These are phyloP conservation scores for Achlya hypogyna DNA, from an alignment of 352 stramenopile species.

Conservation along the genomic window DNA sequence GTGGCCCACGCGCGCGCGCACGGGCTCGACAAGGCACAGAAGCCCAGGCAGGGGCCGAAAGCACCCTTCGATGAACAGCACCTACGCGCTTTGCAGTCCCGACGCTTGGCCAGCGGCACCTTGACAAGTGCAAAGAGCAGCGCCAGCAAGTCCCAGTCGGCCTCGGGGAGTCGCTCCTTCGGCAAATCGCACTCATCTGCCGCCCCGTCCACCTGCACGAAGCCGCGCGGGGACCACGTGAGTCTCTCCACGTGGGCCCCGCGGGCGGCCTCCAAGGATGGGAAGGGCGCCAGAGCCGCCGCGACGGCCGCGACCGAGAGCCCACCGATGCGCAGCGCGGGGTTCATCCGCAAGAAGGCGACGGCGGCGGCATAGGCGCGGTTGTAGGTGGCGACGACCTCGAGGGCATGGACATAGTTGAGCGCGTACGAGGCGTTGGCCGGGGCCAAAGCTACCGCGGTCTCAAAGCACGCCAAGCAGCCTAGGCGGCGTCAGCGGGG, in stretches of 20 bases:
- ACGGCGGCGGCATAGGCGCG: slow-evolving; percentile 34
- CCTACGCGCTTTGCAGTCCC: slow-evolving; percentile 19
- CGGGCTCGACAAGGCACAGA: slow-evolving; percentile 50
- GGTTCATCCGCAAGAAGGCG: slow-evolving; percentile 36
- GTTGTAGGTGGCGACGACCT: slow-evolving; percentile 34
- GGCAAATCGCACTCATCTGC: neutral
- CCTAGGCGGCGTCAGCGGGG: neutral
- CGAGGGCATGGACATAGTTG: slow-evolving; percentile 54
- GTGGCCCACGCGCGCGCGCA: slow-evolving; percentile 34
- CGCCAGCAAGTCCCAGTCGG: slow-evolving; percentile 70
- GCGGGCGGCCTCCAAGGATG: neutral
- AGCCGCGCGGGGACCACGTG: neutral
- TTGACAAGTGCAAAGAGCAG: slow-evolving; percentile 79
- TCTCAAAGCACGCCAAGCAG: slow-evolving; percentile 45
- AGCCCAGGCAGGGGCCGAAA: slow-evolving; percentile 40
- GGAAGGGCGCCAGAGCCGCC: slow-evolving; percentile 24
- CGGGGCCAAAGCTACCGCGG: slow-evolving; percentile 30
- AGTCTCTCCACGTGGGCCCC: neutral
- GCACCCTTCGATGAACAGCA: slow-evolving; percentile 65
- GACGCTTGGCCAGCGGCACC: slow-evolving; percentile 16
- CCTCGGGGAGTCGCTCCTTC: slow-evolving; percentile 21
- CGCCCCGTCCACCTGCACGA: neutral
- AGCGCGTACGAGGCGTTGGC: slow-evolving; percentile 51
- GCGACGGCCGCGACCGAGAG: slow-evolving; percentile 29
- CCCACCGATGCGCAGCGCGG: slow-evolving; percentile 24